A percentile compares a stretch with the other conserved stretches of the same genome.
These are phyloP conservation scores for Tylopilus felleus DNA, from an alignment of 768 basidiomycete species.

Conservation along the genomic window DNA sequence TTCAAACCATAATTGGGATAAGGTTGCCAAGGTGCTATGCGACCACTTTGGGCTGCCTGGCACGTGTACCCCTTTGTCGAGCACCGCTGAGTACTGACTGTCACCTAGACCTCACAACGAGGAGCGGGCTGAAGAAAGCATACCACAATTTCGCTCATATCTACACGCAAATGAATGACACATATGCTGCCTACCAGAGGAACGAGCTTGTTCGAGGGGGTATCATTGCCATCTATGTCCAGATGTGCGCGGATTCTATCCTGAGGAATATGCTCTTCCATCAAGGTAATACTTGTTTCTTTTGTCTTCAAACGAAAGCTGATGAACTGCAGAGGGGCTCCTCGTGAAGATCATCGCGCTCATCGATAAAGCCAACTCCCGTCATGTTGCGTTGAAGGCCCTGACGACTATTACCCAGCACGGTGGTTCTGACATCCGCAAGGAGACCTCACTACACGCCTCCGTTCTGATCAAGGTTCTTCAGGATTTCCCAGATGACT, in stretches of 20 bases:
- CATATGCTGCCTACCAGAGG: conserved; percentile 38
- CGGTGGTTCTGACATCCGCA: conserved; percentile 47
- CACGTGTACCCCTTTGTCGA: conserved; percentile 18
- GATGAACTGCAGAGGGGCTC: conserved; percentile 38
- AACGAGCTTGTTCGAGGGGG: conserved; percentile 49
- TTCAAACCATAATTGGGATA: conserved; percentile 40
- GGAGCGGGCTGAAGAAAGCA: conserved; percentile 60
- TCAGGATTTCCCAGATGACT: conserved; percentile 47
- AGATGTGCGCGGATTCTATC: conserved; percentile 56
- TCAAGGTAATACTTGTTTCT: conserved; percentile 33
- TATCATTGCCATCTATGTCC: conserved; percentile 56
- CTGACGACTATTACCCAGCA: conserved; percentile 58
- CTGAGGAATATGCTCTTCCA: conserved; percentile 56
- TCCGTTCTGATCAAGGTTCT: conserved; percentile 43
- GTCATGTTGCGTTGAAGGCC: conserved; percentile 50
- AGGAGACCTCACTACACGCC: conserved; percentile 43
- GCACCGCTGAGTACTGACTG: not conserved
- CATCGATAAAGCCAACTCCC: conserved; percentile 41
- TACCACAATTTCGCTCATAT: conserved; percentile 52
- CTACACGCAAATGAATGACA: conserved; percentile 44
- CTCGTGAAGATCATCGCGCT: conserved; percentile 51
- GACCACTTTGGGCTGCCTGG: conserved; percentile 51
- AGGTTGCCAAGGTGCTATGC: conserved; percentile 45
- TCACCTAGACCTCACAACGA: conserved; percentile 26
- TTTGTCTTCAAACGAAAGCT: not conserved